These are phyloP conservation scores for Clarireedia sp. DNA, from an alignment of 2,329 filamentous ascomycete species.

Conservation along the genomic window DNA sequence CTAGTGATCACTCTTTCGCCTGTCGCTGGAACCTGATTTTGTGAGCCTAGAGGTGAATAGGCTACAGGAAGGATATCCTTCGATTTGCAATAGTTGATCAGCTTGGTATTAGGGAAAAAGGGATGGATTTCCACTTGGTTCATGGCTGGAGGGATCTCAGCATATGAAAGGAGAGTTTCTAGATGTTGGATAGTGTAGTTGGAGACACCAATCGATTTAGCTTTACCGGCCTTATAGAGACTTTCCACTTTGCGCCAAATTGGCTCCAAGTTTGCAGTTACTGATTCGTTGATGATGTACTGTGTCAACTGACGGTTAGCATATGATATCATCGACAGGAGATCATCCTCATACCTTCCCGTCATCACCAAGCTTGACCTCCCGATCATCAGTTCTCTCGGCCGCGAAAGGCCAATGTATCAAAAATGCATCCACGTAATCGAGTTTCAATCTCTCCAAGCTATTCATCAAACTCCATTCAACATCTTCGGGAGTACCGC, in stretches of 20 bases:
- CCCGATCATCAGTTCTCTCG: conserved; percentile 70
- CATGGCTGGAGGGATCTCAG: conserved; percentile 40
- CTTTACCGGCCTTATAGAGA: conserved; percentile 51
- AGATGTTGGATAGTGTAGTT: conserved; percentile 50
- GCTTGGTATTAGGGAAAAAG: conserved; percentile 61
- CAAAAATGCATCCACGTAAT: conserved; percentile 74
- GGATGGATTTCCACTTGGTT: conserved; percentile 64
- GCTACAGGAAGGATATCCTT: conserved; percentile 67
- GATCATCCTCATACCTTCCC: conserved; percentile 35
- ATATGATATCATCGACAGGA: not conserved
- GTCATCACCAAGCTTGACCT: conserved; percentile 41
- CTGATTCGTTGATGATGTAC: conserved; percentile 53
- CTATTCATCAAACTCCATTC: conserved; percentile 64
- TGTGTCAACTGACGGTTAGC: conserved; percentile 16
- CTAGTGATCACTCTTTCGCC: conserved; percentile 57
- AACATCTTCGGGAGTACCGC: conserved; percentile 49
- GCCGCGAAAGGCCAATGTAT: conserved; percentile 74
- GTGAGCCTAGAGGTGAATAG: conserved; percentile 60
- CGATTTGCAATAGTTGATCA: conserved; percentile 57
- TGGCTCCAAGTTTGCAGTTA: conserved; percentile 56
- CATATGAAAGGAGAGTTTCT: conserved; percentile 41
- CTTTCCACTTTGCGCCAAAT: conserved; percentile 69
- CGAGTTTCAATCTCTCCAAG: conserved; percentile 62
- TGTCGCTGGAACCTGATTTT: conserved; percentile 51
- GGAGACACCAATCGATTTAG: conserved; percentile 48